These are phyloP conservation scores for Pseudogymnoascus sp. DNA, from an alignment of 2,329 filamentous ascomycete species.

Conservation along the genomic window DNA sequence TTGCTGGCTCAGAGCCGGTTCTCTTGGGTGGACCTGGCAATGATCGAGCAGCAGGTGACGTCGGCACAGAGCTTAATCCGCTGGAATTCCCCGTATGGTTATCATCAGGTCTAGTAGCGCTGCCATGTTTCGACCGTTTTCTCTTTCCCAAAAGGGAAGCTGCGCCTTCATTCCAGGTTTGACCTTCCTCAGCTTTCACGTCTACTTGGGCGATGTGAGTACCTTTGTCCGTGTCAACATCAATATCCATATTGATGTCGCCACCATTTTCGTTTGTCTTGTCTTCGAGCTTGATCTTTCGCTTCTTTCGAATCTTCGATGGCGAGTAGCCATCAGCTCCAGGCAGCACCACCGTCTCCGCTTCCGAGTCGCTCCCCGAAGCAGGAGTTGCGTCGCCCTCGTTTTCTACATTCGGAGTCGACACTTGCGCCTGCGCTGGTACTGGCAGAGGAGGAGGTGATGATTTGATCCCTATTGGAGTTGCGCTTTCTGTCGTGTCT, in stretches of 20 bases:
- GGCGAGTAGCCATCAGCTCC: conserved; percentile 60
- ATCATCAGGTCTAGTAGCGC: conserved; percentile 19
- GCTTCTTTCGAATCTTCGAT: conserved; percentile 52
- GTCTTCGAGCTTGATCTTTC: conserved; percentile 56
- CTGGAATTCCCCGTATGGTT: conserved; percentile 36
- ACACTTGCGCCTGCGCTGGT: conserved; percentile 10
- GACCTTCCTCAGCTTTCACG: conserved; percentile 22
- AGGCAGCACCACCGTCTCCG: conserved; percentile 63
- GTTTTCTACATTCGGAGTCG: background rate
- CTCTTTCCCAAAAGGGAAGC: conserved; percentile 39
- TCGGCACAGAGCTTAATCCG: conserved; percentile 52
- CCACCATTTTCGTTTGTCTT: conserved; percentile 49
- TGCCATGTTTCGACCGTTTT: conserved; percentile 38
- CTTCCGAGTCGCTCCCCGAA: conserved; percentile 60
- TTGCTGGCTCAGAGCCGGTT: conserved; percentile 51
- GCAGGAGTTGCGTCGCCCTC: conserved; percentile 23
- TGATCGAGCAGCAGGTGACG: conserved; percentile 39
- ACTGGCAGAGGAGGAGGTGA: conserved; percentile 23
- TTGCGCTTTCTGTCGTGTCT: conserved; percentile 18
- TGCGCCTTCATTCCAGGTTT: conserved; percentile 30
- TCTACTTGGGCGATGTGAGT: background rate
- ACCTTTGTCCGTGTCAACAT: conserved; percentile 11
- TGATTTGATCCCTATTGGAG: conserved; percentile 25
- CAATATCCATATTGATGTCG: conserved; percentile 17
- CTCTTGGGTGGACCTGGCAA: conserved; percentile 27